Conservation (phyloP, 495 filamentous ascomycete genomes). For the Penicillium crystallinum region DNA sequence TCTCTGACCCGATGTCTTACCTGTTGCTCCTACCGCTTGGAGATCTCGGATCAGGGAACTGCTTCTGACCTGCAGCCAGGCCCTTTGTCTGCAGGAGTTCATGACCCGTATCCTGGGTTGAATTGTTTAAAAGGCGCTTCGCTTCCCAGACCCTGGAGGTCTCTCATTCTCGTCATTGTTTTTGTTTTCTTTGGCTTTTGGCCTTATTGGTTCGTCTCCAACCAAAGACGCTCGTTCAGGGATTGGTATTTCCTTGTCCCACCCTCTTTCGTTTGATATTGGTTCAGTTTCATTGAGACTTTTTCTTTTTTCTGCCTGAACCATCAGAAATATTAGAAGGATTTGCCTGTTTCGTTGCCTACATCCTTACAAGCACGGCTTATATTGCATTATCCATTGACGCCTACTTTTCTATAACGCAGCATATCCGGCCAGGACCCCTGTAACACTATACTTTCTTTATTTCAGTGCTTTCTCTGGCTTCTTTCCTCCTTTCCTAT, state of each 20-base stretch:
- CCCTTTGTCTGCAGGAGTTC: conserved; percentile 2
- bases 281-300: conserved; percentile 1
- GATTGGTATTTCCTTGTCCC: conserved; percentile 5
- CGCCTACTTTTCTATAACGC: not conserved
- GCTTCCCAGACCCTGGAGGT: not conserved
- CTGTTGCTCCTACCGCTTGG: not conserved
- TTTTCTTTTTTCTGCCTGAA: not conserved
- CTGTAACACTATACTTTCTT: not conserved
- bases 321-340: not conserved
- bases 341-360: not conserved
- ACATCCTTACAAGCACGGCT: not conserved
- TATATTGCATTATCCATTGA: not conserved
- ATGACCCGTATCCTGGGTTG: not conserved
- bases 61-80: not conserved
- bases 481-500: not conserved
- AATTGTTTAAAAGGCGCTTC: conserved; percentile 1
- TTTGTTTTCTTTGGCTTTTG: not conserved
- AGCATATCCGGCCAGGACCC: not conserved
- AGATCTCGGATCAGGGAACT: not conserved
- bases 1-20: conserved; percentile 5
- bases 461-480: conserved; percentile 6
- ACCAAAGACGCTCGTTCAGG: conserved; percentile 15
- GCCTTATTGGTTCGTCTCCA: conserved; percentile 3
- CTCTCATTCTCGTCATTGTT: conserved; percentile 7
- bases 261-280: conserved; percentile 1